Conservation (phyloP, 2,329 filamentous ascomycete species). For the Claviceps paspali region DNA sequence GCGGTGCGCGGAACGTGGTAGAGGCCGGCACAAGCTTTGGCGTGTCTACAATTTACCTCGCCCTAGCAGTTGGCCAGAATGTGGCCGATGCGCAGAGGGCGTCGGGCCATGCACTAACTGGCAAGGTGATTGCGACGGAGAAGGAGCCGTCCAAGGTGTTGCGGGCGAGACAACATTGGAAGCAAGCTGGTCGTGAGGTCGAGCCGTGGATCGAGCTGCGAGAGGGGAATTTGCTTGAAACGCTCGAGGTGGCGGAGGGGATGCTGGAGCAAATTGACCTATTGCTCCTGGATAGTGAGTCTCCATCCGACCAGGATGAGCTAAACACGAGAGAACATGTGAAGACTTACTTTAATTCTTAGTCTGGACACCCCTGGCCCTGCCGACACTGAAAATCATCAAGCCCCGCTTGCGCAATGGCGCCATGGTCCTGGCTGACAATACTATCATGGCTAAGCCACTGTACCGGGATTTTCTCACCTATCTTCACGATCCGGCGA, state of each 20-base stretch:
- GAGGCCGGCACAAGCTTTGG: constrained; percentile 49
- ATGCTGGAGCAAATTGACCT: constrained; percentile 37
- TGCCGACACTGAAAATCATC: constrained; percentile 34
- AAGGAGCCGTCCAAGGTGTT: constrained; percentile 38
- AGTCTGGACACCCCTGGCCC: constrained; percentile 41
- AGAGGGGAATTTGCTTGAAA: constrained; percentile 41
- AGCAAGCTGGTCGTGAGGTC: constrained; percentile 30
- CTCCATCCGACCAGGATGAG: too few species aligned
- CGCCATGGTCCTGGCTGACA: constrained; percentile 34
- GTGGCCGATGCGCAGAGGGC: constrained; percentile 9
- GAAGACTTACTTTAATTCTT: too few species aligned
- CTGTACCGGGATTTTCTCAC: constrained; percentile 31
- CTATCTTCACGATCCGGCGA: constrained; percentile 28
- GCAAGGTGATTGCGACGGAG: constrained; percentile 42
- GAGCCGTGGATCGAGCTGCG: constrained; percentile 37
- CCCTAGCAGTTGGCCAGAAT: constrained; percentile 38
- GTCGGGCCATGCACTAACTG: constrained; percentile 7
- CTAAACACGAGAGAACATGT: too few species aligned
- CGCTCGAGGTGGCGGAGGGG: constrained; percentile 21
- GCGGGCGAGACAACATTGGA: constrained; percentile 38
- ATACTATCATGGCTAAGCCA: constrained; percentile 19
- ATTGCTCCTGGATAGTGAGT: constrained; percentile 45
- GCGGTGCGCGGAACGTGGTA: constrained; percentile 34
- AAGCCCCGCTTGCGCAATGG: constrained; percentile 29
- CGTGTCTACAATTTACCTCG: constrained; percentile 46